Evolutionary conservation across 805 yeast genomes (phyloP).

Genomic region (Tetrapisispora pingtungensis): DNA sequence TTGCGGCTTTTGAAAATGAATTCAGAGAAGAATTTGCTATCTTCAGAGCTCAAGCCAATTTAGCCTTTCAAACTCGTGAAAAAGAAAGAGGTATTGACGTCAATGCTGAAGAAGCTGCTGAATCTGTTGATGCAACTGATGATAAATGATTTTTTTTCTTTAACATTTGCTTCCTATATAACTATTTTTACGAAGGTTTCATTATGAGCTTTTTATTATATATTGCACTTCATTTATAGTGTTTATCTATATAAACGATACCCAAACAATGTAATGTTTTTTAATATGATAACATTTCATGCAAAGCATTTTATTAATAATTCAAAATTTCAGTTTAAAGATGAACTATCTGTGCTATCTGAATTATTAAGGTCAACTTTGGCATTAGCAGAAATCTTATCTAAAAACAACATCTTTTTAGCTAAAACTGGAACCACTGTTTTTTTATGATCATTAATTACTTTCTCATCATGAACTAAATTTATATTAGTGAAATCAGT

Average conservation of each 20-base stretch:
- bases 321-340: too few relatives aligned
- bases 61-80: slow-evolving; percentile 45
- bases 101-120: slow-evolving; percentile 25
- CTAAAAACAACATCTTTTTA: too few relatives aligned
- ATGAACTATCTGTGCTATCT: too few relatives aligned
- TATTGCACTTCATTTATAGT: not conserved
- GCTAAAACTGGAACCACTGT: too few relatives aligned
- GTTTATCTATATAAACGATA: not conserved
- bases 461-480: too few relatives aligned
- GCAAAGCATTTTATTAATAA: too few relatives aligned
- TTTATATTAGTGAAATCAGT: too few relatives aligned
- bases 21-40: slow-evolving; percentile 44
- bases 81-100: slow-evolving; percentile 8
- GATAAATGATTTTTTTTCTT: not conserved
- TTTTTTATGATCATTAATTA: too few relatives aligned
- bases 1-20: not conserved
- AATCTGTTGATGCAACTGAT: not conserved
- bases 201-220: not conserved
- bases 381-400: too few relatives aligned
- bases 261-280: not conserved
- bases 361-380: too few relatives aligned
- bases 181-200: not conserved
- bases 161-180: not conserved
- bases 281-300: not conserved
- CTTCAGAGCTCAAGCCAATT: slow-evolving; percentile 45